Evolutionary conservation across 768 basidiomycete genomes (phyloP).

Genomic region (Mrakia gelida): DNA sequence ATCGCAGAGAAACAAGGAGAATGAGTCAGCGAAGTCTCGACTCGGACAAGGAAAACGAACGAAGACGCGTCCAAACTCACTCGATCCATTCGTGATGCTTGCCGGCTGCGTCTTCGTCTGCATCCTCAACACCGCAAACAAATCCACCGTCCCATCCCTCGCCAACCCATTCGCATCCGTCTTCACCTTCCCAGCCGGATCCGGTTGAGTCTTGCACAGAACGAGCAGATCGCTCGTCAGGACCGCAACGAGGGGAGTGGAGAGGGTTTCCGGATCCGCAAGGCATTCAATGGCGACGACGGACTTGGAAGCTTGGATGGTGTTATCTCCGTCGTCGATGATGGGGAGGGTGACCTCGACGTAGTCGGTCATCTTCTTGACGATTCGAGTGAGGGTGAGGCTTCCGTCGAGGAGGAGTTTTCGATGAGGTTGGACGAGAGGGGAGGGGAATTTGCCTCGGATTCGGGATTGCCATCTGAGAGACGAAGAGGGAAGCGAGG

Average conservation of each 20-base stretch:
- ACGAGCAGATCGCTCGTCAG: constrained; percentile 92
- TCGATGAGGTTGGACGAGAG: constrained; percentile 97
- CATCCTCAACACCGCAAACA: constrained; percentile 97
- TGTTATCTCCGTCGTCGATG: constrained; percentile 37
- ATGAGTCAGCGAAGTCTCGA: not conserved
- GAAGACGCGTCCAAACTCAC: constrained; percentile 44
- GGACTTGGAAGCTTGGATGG: constrained; percentile 57
- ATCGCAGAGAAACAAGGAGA: not conserved
- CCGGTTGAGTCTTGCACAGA: constrained; percentile 70
- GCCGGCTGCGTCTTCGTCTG: constrained; percentile 86
- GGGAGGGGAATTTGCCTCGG: constrained; percentile 85
- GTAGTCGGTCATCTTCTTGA: constrained; percentile 73
- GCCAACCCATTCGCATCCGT: constrained; percentile 50
- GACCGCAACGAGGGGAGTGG: constrained; percentile 66
- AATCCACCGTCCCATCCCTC: constrained; percentile 66
- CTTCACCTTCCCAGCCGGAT: constrained; percentile 48
- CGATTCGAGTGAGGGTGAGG: constrained; percentile 78
- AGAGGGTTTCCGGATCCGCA: constrained; percentile 57
- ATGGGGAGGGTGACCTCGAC: constrained; percentile 57
- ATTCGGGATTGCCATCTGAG: constrained; percentile 58
- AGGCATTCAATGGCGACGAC: constrained; percentile 87
- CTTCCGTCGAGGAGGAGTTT: constrained; percentile 88
- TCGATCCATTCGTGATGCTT: constrained; percentile 81
- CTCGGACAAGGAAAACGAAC: not conserved
- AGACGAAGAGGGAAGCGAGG: not conserved